Base-by-base conservation (phyloP, 176 grass and related monocot genomes). In the Eremochloa ophiuroides region DNA sequence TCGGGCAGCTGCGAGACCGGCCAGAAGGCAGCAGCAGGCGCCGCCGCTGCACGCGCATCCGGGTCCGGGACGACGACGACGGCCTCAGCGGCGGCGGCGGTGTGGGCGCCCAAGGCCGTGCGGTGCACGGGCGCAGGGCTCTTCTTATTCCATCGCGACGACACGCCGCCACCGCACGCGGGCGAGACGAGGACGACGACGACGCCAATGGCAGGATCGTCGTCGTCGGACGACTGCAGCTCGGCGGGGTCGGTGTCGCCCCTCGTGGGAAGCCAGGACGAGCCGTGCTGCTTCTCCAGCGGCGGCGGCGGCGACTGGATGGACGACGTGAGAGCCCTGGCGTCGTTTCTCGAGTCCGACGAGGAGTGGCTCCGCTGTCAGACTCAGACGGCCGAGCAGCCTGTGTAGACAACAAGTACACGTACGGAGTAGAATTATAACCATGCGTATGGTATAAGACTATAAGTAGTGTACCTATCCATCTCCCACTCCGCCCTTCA, bases 341-440 rank as follows among this genome's bases (percentile, higher is more conserved):
- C 64, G 56, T 87, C 83, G 46, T 86, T 94, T 64, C 89, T 94
- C 31, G 92, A 94, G 56, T 87, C 82, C 27, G 89, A 88, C 29
- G 89, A 91, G 40, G 89, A 87, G 34, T 93, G 88, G 88, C 38
- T 67, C 43, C 66, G 72, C 25, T 82, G 69, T 3, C 86, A 88
- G 48, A 61, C 56, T 3, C 86, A 88, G 76, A 66, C 73, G 78
- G 44, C 61, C 47, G 46, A 66, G 22, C 27, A 17, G 38, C 28
- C 44, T 38, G 8, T 8, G 15, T 80, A 69, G 65, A 39, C 31
- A 18, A 2, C 42, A 51, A 74, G 40, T 42, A 15, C 16, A 50
- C 47, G 47, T 50, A 50, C 47, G 47, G 47, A 1, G 47, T 2
- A 20, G 17, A 50, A 50, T 10, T 67, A 22, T 60, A 27, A 15